Evolutionary conservation across 257 asterid species (phyloP), one percentile per base, ranked within the genome.

Genomic region (Primulina huaijiensis): DNA sequence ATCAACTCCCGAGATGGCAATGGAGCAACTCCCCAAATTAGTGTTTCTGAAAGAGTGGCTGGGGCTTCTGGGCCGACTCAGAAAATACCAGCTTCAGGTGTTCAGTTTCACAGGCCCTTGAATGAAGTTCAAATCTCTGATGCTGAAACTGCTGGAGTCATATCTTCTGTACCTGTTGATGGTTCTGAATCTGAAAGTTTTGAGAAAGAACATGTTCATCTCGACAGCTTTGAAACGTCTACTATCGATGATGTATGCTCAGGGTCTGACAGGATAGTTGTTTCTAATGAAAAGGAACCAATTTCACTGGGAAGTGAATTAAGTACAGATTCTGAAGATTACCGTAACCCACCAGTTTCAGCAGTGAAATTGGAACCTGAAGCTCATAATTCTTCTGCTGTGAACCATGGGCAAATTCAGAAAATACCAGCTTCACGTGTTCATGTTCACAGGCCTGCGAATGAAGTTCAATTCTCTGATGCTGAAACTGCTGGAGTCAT

Each of bases 341-440:
- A 61, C 63, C 69, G 62, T 74, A 58, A 56, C 63, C 75, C 68
- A 35, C 73, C 76, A 37, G 72, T 77, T 21, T 74, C 69, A 66
- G 84, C 74, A 76, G 79, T 72, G 74, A 79, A 80, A 65, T 17
- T 65, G 69, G 83, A 72, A 58, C 66, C 82, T 67, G 82, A 73
- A 74, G 76, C 46, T 57, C 82, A 67, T 31, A 62, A 67, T 38
- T 66, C 69, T 77, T 66, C 83, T 72, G 68, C 66, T 23, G 16
- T 30, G 29, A 71, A 71, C 67, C 65, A 81, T 65, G 74, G 23
- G 23, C 23, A 0, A 21, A 21, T 21, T 21, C 23, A 21, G 23
- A 21, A 21, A 21, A 21, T 21, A 21, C 23, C 23, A 21, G 23
- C 1, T 21, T 21, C 23, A 21, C 0, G 23, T 21, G 23, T 21